Percentiles rank a stretch among this genome's conserved stretches.
Conservation (phyloP, 2,329 filamentous ascomycete genomes). For the Fusarium neocosmosporiellum region DNA sequence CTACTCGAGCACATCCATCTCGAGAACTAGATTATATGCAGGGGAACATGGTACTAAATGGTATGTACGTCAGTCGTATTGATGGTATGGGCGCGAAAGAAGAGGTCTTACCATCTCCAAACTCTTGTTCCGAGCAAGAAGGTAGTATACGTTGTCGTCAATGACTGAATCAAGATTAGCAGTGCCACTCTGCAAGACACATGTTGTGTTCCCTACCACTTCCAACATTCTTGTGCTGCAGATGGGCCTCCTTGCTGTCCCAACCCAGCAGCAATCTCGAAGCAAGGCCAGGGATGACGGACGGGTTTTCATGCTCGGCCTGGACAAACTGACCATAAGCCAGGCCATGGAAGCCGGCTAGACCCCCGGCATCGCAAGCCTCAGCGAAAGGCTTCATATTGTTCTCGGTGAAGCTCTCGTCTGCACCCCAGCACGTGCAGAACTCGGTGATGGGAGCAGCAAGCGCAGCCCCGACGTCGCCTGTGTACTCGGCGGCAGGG, state of each 20-base stretch:
- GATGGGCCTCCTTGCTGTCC: conserved; percentile 54
- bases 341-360: conserved; percentile 48
- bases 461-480: conserved; percentile 43
- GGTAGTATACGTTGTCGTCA: conserved; percentile 49
- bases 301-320: conserved; percentile 43
- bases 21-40: conserved; percentile 29
- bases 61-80: conserved; percentile 4
- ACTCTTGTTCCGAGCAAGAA: conserved; percentile 45
- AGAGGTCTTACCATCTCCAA: conserved; percentile 47
- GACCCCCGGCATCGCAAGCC: conserved; percentile 34
- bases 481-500: conserved; percentile 30
- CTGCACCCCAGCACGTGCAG: conserved; percentile 49
- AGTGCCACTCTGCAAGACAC: not conserved
- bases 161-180: conserved; percentile 43
- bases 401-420: conserved; percentile 46
- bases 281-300: conserved; percentile 44
- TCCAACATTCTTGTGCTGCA: conserved; percentile 46
- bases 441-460: conserved; percentile 54
- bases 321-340: conserved; percentile 49
- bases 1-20: not conserved
- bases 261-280: conserved; percentile 52
- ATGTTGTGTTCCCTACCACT: conserved; percentile 40
- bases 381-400: conserved; percentile 45
- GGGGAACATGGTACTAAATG: conserved; percentile 45
- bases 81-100: not conserved